phyloP scores from a whole-genome alignment of 805 yeast genomes.

The Sungouiella blattae region DNA sequence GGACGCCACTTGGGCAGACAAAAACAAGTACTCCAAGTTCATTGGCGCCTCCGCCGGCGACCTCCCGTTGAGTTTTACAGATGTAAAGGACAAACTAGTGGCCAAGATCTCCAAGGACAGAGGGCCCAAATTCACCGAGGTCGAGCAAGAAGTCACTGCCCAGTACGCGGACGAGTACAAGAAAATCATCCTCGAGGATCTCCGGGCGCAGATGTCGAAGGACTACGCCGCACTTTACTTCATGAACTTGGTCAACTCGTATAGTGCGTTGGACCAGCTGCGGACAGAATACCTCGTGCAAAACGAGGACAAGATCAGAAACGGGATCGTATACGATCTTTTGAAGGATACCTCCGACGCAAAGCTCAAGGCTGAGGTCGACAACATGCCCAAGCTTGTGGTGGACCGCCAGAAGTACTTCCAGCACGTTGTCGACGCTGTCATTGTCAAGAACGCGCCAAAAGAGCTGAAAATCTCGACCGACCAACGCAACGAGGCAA shows the following conservation, averaged over 20 bases:
- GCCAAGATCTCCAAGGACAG: slow-evolving; percentile 1
- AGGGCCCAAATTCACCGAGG: slow-evolving; percentile 1
- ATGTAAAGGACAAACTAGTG: slow-evolving; percentile 3
- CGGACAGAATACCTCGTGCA: slow-evolving; percentile 6
- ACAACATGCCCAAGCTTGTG: slow-evolving; percentile 1
- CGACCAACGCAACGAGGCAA: not conserved
- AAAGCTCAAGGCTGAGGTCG: slow-evolving; percentile 4
- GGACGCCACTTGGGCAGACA: slow-evolving; percentile 6
- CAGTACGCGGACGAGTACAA: slow-evolving; percentile 1
- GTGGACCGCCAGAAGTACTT: slow-evolving; percentile 10
- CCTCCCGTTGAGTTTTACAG: slow-evolving; percentile 1
- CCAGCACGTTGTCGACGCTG: slow-evolving; percentile 9
- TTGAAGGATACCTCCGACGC: slow-evolving; percentile 8
- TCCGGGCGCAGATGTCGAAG: not conserved
- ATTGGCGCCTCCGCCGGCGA: not conserved
- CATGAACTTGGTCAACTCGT: slow-evolving; percentile 1
- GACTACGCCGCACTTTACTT: not conserved
- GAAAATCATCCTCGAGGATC: not conserved
- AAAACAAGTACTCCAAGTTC: not conserved
- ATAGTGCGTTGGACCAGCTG: slow-evolving; percentile 6
- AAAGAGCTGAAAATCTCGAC: slow-evolving; percentile 5
- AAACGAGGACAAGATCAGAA: slow-evolving; percentile 7
- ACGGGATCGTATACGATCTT: slow-evolving; percentile 5
- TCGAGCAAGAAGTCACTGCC: slow-evolving; percentile 3
- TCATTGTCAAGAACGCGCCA: slow-evolving; percentile 13